Evolutionary conservation across 305 asterid genomes (phyloP), one percentile per base, ranked within the genome.

Genomic region (Petunia hybrid): DNA sequence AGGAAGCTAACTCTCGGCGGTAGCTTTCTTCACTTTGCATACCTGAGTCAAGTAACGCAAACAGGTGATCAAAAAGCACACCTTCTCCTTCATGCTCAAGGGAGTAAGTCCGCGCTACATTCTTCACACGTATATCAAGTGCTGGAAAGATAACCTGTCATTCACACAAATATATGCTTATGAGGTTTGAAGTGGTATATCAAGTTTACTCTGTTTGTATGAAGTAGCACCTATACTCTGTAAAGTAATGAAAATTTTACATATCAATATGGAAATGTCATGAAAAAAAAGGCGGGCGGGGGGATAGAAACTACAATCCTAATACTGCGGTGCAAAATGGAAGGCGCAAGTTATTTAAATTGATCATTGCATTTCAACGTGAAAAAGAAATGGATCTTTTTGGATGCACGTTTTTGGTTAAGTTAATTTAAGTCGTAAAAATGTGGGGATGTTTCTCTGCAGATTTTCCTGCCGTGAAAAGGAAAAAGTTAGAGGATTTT

Each of bases 21-120:
- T 93, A 91, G 88, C 92, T 86, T 86, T 95, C 97, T 83, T 94
- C 95, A 56, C 89, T 92, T 82, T 87, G 85, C 86, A 80, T 85
- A 81, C 91, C 91, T 61, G 87, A 89, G 78, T 87, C 96, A 78
- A 96, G 86, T 87, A 94, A 82, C 16, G 97, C 84, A 88, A 96
- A 96, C 79, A 96, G 87, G 85, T 96, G 99, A 89, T 94, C 99
- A 75, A 96, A 96, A 73, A 96, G 94, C 80, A 89, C 94, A 86
- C 98, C 92, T 88, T 96, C 99, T 48, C 99, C 99, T 88, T 94
- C 98, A 80, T 96, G 99, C 92, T 96, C 99, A 53, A 96, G 97
- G 60, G 99, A 96, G 87, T 96, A 96, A 78, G 99, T 96, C 16
- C 97, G 91, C n/a, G 99, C 99, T 60, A 96, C 98, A 92, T 96